These are phyloP conservation scores for Cercospora citrullina DNA, from an alignment of 2,329 filamentous ascomycete species.

Conservation along the genomic window DNA sequence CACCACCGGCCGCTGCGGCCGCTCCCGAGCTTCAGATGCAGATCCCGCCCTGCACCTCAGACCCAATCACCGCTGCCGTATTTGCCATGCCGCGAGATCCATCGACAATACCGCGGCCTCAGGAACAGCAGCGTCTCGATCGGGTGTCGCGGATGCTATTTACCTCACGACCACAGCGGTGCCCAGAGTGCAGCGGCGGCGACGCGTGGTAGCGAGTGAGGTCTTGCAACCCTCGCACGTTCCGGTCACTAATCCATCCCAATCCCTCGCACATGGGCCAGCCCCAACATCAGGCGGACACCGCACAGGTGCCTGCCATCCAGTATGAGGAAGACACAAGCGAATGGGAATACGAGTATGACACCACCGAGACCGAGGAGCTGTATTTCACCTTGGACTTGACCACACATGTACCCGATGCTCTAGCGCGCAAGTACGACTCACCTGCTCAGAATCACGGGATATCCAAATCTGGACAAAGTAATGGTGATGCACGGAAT, in stretches of 20 bases:
- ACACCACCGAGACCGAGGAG: constrained; percentile 57
- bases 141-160: not conserved
- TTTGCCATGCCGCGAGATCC: not conserved
- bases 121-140: not conserved
- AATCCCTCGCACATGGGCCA: constrained; percentile 11
- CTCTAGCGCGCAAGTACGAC: constrained; percentile 22
- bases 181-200: not conserved
- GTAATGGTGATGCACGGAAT: not conserved
- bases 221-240: not conserved
- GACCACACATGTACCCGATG: constrained; percentile 43
- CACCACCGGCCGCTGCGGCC: not conserved
- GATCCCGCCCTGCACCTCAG: not conserved
- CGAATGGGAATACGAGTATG: constrained; percentile 65
- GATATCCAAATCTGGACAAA: not conserved
- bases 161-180: not conserved
- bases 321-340: not conserved
- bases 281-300: constrained; percentile 10
- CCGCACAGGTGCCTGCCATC: not conserved
- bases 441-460: constrained; percentile 2
- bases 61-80: not conserved
- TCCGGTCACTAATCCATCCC: not conserved
- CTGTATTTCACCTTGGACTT: constrained; percentile 63
- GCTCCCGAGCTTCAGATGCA: not conserved
- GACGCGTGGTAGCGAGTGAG: not conserved
- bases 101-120: not conserved